Conservation (phyloP, 2,329 filamentous ascomycete species). For the Aspergillus ochraceus region DNA sequence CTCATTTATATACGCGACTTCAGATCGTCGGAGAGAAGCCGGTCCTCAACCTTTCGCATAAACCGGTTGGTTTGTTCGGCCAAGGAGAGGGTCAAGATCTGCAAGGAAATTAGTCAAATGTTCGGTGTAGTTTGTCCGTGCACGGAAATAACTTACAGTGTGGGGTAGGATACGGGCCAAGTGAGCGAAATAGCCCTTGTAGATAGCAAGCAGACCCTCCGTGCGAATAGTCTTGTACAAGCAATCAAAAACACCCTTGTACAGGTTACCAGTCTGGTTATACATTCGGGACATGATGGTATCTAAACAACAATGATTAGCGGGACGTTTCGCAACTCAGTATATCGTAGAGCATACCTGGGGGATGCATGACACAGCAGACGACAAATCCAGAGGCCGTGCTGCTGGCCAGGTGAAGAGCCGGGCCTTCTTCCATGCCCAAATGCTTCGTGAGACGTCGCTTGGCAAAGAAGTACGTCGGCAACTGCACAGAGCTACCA, state of each 20-base stretch:
- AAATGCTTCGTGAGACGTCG: slow-evolving; percentile 76
- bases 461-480: slow-evolving; percentile 98
- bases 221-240: slow-evolving; percentile 86
- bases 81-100: slow-evolving; percentile 85
- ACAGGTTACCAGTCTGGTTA: slow-evolving; percentile 98
- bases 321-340: not conserved
- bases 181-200: slow-evolving; percentile 97
- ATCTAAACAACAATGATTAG: slow-evolving; percentile 52
- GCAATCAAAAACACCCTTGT: slow-evolving; percentile 89
- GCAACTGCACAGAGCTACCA: slow-evolving; percentile 91
- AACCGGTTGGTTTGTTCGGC: slow-evolving; percentile 97
- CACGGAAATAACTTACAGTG: slow-evolving; percentile 55
- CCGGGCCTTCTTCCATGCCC: slow-evolving; percentile 86
- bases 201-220: slow-evolving; percentile 88
- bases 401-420: slow-evolving; percentile 84
- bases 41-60: slow-evolving; percentile 73
- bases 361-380: slow-evolving; percentile 96
- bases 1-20: slow-evolving; percentile 47
- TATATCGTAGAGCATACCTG: slow-evolving; percentile 58
- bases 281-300: slow-evolving; percentile 99
- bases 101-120: slow-evolving; percentile 20
- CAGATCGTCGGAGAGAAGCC: slow-evolving; percentile 50
- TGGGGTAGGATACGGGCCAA: slow-evolving; percentile 91
- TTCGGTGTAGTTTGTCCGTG: not conserved
- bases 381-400: slow-evolving; percentile 92